phyloP scores from a whole-genome alignment of 148 eudicot genomes.

The Hydrangea macrophylla region DNA sequence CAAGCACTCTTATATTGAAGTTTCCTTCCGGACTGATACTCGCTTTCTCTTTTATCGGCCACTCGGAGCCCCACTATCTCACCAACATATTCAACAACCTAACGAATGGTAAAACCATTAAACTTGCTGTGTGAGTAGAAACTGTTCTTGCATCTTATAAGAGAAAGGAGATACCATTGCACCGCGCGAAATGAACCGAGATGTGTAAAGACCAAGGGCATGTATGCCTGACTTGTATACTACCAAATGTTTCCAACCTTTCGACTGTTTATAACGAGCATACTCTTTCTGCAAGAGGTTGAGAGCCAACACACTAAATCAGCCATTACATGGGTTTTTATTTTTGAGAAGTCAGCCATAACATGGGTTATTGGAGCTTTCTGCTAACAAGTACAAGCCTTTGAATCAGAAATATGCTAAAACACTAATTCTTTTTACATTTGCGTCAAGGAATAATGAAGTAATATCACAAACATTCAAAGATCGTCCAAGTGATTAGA shows the following conservation, averaged over 20 bases:
- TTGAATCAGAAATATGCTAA: neutral
- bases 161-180: slow-evolving; percentile 46
- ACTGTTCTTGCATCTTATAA: neutral
- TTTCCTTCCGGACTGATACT: slow-evolving; percentile 61
- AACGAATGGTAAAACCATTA: neutral
- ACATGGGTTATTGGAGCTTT: neutral
- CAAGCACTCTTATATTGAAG: slow-evolving; percentile 74
- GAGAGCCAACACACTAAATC: slow-evolving; percentile 10
- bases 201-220: slow-evolving; percentile 82
- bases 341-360: slow-evolving; percentile 9
- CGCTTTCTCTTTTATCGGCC: slow-evolving; percentile 72
- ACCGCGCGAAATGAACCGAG: slow-evolving; percentile 59
- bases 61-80: slow-evolving; percentile 78
- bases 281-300: slow-evolving; percentile 61
- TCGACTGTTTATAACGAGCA: slow-evolving; percentile 54
- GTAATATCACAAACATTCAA: neutral
- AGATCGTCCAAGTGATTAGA: neutral
- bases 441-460: neutral
- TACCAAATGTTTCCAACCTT: slow-evolving; percentile 68
- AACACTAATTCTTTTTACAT: neutral
- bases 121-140: neutral
- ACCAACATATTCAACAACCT: slow-evolving; percentile 86
- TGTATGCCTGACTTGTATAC: slow-evolving; percentile 86
- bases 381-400: neutral
- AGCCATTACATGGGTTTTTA: neutral